Conservation (phyloP, 2,329 filamentous ascomycete species). For the Cladophialophora yegresii region DNA sequence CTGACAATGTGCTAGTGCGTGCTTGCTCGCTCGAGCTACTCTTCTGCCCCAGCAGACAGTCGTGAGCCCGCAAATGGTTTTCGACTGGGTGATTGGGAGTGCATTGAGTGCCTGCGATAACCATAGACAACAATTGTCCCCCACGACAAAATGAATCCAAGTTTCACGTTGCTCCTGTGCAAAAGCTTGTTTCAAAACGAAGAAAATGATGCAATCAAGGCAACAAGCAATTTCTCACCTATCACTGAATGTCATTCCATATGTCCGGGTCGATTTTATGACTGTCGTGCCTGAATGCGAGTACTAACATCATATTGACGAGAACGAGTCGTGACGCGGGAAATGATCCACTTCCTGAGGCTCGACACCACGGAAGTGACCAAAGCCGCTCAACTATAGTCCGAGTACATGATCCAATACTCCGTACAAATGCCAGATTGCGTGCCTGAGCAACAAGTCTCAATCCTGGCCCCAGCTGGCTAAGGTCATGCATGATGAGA, state of each 20-base stretch:
- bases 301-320: background rate
- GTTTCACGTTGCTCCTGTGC: background rate
- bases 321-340: background rate
- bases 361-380: background rate
- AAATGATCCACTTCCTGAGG: background rate
- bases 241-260: background rate
- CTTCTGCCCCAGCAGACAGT: background rate
- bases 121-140: constrained; percentile 2
- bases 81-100: background rate
- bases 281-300: background rate
- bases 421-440: constrained; percentile 8
- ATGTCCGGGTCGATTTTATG: background rate
- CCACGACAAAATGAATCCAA: background rate
- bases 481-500: background rate
- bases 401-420: constrained; percentile 10
- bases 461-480: background rate
- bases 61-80: background rate
- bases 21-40: background rate
- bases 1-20: background rate
- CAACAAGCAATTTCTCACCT: background rate
- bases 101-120: constrained; percentile 1
- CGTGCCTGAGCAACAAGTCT: constrained; percentile 13
- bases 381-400: background rate
- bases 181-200: background rate
- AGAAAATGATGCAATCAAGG: background rate